Evolutionary conservation across 768 basidiomycete genomes (phyloP).

Genomic region (Xerocomellus intermedius): DNA sequence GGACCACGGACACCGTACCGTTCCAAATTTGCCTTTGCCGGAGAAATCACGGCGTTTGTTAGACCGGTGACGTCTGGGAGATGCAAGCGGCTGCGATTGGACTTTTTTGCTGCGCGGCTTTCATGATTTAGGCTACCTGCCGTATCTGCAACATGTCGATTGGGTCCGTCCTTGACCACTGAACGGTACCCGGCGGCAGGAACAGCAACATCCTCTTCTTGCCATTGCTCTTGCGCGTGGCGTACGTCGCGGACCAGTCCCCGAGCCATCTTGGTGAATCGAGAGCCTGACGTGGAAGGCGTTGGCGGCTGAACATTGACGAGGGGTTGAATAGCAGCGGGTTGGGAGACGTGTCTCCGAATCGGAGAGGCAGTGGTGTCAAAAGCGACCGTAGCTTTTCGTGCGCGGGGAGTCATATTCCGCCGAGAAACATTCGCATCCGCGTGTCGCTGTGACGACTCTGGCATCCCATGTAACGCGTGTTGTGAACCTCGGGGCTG

Average conservation of each 20-base stretch:
- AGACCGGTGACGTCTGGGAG: conserved; percentile 84
- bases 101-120: conserved; percentile 17
- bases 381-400: conserved; percentile 29
- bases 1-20: conserved; percentile 51
- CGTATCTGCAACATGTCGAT: conserved; percentile 22
- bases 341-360: conserved; percentile 25
- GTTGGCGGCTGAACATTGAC: conserved; percentile 60
- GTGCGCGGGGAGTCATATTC: conserved; percentile 35
- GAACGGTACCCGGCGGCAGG: conserved; percentile 1
- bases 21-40: conserved; percentile 53
- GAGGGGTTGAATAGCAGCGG: conserved; percentile 40
- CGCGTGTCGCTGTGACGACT: conserved; percentile 10
- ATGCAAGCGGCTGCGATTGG: conserved; percentile 45
- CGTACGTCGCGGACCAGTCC: conserved; percentile 57
- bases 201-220: conserved; percentile 8
- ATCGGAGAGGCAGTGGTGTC: conserved; percentile 27
- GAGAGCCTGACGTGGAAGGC: conserved; percentile 52
- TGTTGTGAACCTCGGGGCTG: conserved; percentile 28
- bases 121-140: conserved; percentile 6
- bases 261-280: conserved; percentile 59
- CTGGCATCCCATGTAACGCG: conserved; percentile 7
- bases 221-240: conserved; percentile 32
- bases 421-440: conserved; percentile 22
- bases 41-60: conserved; percentile 74
- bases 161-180: conserved; percentile 26